Evolutionary conservation across 768 basidiomycete species (phyloP), one percentile per base, ranked within the genome.

Genomic region (Leccinum pellstonianum): DNA sequence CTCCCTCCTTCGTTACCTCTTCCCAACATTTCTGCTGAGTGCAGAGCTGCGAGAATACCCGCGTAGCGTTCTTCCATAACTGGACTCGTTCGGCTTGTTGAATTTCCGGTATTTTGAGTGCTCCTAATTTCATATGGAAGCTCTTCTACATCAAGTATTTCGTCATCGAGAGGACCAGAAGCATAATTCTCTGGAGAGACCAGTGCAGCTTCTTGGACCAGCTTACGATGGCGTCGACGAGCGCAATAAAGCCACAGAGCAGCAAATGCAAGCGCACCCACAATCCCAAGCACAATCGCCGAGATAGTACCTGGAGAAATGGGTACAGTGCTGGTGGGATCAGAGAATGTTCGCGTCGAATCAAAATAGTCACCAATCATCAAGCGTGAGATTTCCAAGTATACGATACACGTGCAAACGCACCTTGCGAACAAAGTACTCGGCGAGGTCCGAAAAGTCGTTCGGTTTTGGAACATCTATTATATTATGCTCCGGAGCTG

Each of bases 361-460:
- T 47, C 29, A 29, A 57, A 56, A 55, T 58, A 58, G 52, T 21
- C 35, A 55, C 25, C 27, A 35, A 21, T 60, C 38, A 35, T 56
- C 51, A 19, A 43, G 10, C n/a, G 31, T 12, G 19, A 46, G 63
- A 58, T 56, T 25, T 17, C 2, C 50, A 31, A 43, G 52, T 25
- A 37, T 37, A 53, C 8, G 17, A 48, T 52, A 57, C 47, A 35
- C 47, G 35, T 52, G 53, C 23, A 15, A 55, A 61, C 51, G 56
- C 61, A 91, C 96, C 85, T 96, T 96, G 64, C 92, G 89, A 27
- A 98, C 90, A 67, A 97, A 95, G 72, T 98, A 98, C 65, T 97
- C 93, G 0, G 93, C 76, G 31, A 97, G 77, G 65, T 97, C 93
- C 57, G 87, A 84, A 72, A 98, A 98, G 66, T 97, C 90, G 69